A percentile compares a stretch with the other conserved stretches of the same genome.
These are phyloP conservation scores for Collybia mongolica DNA, from an alignment of 768 basidiomycete genomes.

Conservation along the genomic window DNA sequence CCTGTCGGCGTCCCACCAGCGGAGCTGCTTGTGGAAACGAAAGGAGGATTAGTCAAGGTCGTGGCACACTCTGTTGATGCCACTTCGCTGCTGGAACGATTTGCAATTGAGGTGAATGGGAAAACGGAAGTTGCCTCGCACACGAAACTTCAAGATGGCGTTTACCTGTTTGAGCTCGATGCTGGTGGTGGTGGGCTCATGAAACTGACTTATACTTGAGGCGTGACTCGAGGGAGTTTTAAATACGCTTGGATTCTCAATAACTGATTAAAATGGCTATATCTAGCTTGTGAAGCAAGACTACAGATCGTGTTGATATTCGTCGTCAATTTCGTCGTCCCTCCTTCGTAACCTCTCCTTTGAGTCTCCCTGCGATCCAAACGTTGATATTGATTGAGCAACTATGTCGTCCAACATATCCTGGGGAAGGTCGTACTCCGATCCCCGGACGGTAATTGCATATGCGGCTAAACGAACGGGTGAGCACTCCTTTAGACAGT, in stretches of 20 bases:
- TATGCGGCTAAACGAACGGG: constrained; percentile 54
- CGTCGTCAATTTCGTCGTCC: constrained; percentile 18
- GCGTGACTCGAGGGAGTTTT: neutral
- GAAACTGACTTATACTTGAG: constrained; percentile 16
- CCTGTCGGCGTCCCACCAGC: too few species aligned
- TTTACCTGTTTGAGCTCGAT: constrained; percentile 21
- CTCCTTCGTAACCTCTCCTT: constrained; percentile 9
- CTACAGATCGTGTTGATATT: constrained; percentile 14
- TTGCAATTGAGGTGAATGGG: constrained; percentile 27
- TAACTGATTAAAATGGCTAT: neutral
- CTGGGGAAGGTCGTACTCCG: constrained; percentile 69
- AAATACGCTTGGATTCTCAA: too few species aligned
- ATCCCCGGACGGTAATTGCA: constrained; percentile 67
- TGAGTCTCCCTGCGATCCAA: constrained; percentile 6
- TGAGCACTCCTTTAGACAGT: constrained; percentile 7
- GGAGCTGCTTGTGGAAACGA: constrained; percentile 15
- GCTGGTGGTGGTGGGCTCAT: constrained; percentile 18
- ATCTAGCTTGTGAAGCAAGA: too few species aligned
- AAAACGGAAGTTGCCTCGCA: constrained; percentile 14
- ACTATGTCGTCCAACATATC: constrained; percentile 73
- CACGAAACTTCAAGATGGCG: constrained; percentile 12
- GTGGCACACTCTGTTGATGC: constrained; percentile 11
- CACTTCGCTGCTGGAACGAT: neutral
- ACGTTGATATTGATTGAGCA: constrained; percentile 41
- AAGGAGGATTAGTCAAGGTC: constrained; percentile 11